Evolutionary conservation across 441 rosid genomes (phyloP).

Genomic region (Pelargonium australe): DNA sequence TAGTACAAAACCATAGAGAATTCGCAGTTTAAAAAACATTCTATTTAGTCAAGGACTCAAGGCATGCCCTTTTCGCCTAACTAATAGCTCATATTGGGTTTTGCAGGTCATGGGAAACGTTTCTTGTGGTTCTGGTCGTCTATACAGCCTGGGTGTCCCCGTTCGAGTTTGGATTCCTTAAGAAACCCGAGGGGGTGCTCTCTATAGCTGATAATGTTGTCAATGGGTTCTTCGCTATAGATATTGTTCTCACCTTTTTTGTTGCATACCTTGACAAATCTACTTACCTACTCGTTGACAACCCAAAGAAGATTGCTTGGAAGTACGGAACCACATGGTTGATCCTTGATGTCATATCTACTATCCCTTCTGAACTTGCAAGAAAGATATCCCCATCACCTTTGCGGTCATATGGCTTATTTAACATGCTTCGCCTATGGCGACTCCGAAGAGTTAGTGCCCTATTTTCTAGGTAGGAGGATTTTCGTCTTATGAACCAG

Average conservation of each 20-base stretch:
- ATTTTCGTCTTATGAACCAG: background rate
- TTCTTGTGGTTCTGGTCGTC: slow-evolving; percentile 54
- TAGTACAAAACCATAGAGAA: too few species aligned
- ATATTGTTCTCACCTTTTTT: slow-evolving; percentile 73
- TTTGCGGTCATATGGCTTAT: slow-evolving; percentile 46
- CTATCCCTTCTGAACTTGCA: slow-evolving; percentile 67
- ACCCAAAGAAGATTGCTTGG: slow-evolving; percentile 59
- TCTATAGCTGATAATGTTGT: slow-evolving; percentile 62
- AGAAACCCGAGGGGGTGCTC: slow-evolving; percentile 44
- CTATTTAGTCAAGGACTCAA: background rate
- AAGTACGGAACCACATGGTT: slow-evolving; percentile 70
- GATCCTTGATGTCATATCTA: slow-evolving; percentile 58
- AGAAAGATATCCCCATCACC: slow-evolving; percentile 47
- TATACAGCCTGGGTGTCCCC: slow-evolving; percentile 90
- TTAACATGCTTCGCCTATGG: slow-evolving; percentile 94
- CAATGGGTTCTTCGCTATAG: slow-evolving; percentile 73
- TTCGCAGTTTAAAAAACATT: background rate
- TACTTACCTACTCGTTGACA: slow-evolving; percentile 61
- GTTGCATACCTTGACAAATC: slow-evolving; percentile 70
- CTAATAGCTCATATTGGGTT: background rate
- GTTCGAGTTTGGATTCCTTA: slow-evolving; percentile 73
- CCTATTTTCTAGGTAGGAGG: slow-evolving; percentile 60
- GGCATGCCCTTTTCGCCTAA: background rate
- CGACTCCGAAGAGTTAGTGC: slow-evolving; percentile 88
- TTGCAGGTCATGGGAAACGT: slow-evolving; percentile 74